phyloP scores from a whole-genome alignment of 2,329 filamentous ascomycete species.

The Nakataea oryzae region DNA sequence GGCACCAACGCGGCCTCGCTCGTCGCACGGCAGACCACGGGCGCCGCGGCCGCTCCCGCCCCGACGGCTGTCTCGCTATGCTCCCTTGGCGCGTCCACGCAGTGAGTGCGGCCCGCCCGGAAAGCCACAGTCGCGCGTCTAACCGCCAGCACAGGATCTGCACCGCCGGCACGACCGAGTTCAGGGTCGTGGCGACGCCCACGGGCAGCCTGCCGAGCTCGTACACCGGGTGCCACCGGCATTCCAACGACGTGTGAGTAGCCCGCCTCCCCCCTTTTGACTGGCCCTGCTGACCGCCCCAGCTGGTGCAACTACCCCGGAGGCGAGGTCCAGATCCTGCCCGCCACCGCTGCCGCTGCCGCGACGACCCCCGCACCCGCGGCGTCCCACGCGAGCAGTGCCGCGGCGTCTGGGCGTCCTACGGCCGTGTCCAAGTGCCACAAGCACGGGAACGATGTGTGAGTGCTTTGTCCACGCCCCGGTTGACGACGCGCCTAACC shows the following conservation, averaged over 20 bases:
- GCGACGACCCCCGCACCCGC: conserved; percentile 7
- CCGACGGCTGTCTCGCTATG: conserved; percentile 1
- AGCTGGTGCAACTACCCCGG: conserved; percentile 9
- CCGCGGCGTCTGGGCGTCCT: neutral
- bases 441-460: conserved; percentile 28
- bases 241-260: conserved; percentile 34
- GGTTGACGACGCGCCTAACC: neutral
- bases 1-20: neutral
- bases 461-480: conserved; percentile 9
- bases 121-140: neutral
- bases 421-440: conserved; percentile 31
- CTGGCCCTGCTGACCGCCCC: accelerated
- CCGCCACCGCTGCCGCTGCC: conserved; percentile 9
- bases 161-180: conserved; percentile 2
- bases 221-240: conserved; percentile 36
- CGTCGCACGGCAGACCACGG: neutral
- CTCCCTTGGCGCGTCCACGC: conserved; percentile 1
- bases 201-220: conserved; percentile 5
- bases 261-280: neutral
- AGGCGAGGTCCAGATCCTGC: conserved; percentile 29
- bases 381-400: neutral
- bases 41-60: neutral
- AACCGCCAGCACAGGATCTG: neutral
- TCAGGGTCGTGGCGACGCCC: neutral
- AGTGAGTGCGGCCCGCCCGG: neutral